phyloP scores from a whole-genome alignment of 768 basidiomycete genomes.

The Paxillus involutus region DNA sequence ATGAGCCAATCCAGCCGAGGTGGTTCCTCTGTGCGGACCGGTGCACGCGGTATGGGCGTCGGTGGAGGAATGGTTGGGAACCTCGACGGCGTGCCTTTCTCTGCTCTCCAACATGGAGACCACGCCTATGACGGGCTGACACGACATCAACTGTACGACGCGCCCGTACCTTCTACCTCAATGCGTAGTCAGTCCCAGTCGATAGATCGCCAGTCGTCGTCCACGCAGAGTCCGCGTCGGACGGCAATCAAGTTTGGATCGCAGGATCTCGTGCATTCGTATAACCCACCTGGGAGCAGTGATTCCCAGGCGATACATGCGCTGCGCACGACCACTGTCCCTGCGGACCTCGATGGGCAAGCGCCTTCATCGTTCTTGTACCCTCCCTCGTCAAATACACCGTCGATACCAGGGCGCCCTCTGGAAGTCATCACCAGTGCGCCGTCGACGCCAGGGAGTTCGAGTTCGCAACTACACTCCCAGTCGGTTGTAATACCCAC shows the following conservation, averaged over 20 bases:
- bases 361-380: constrained; percentile 23
- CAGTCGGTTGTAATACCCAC: constrained; percentile 26
- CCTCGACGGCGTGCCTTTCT: constrained; percentile 20
- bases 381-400: constrained; percentile 14
- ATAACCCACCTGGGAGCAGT: constrained; percentile 57
- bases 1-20: constrained; percentile 48
- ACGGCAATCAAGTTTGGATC: constrained; percentile 78
- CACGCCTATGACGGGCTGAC: constrained; percentile 52
- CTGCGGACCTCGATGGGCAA: constrained; percentile 12
- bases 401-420: constrained; percentile 12
- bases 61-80: constrained; percentile 30
- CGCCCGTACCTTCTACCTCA: constrained; percentile 60
- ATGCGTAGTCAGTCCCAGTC: constrained; percentile 24
- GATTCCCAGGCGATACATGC: constrained; percentile 42
- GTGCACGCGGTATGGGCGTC: constrained; percentile 21
- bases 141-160: constrained; percentile 87
- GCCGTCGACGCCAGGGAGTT: constrained; percentile 26
- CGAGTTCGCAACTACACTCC: constrained; percentile 5
- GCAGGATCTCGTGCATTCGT: constrained; percentile 74
- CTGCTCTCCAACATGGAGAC: constrained; percentile 29
- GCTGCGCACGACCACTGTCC: constrained; percentile 19
- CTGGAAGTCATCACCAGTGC: not conserved
- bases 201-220: constrained; percentile 39
- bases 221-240: constrained; percentile 32
- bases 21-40: constrained; percentile 16